Percentiles rank a stretch among this genome's conserved stretches.
phyloP scores from a whole-genome alignment of 2,329 filamentous ascomycete genomes.

The Fusarium subtropicale region DNA sequence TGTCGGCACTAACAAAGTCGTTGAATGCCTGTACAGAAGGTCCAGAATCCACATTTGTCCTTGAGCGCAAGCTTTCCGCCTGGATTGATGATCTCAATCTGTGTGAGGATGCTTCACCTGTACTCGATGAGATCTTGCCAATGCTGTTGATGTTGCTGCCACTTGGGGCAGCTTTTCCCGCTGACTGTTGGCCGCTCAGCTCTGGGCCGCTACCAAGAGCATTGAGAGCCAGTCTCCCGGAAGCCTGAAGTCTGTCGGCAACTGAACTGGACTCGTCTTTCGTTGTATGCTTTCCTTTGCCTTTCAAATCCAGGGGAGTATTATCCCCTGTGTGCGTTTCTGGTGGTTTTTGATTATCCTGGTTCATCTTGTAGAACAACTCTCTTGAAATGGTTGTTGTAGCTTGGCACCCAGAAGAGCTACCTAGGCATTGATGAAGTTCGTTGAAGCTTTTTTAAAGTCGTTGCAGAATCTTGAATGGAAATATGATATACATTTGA shows the following conservation, averaged over 20 bases:
- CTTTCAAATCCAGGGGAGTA: slow-evolving; percentile 22
- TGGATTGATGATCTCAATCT: slow-evolving; percentile 28
- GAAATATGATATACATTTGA: background rate
- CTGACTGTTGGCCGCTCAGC: slow-evolving; percentile 27
- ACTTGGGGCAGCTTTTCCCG: slow-evolving; percentile 37
- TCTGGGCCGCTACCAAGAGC: slow-evolving; percentile 39
- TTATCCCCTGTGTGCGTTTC: background rate
- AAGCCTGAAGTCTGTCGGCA: slow-evolving; percentile 46
- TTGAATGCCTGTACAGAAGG: slow-evolving; percentile 50
- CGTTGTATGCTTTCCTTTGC: slow-evolving; percentile 38
- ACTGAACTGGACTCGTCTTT: slow-evolving; percentile 30
- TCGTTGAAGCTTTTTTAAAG: background rate
- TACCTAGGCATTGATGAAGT: background rate
- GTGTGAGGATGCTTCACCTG: slow-evolving; percentile 41
- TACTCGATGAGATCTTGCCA: slow-evolving; percentile 25
- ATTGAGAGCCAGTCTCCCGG: slow-evolving; percentile 45
- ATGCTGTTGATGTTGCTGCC: slow-evolving; percentile 22
- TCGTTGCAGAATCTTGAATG: background rate
- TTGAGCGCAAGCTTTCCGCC: slow-evolving; percentile 34
- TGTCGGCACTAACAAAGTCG: slow-evolving; percentile 40
- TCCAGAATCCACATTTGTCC: slow-evolving; percentile 41
- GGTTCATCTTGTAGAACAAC: slow-evolving; percentile 29
- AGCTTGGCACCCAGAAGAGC: background rate
- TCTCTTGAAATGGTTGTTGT: background rate
- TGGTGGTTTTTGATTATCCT: slow-evolving; percentile 13